These are phyloP conservation scores for Cryptosporidium meleagridis DNA, from an alignment of 169 alveolate genomes.

Conservation along the genomic window DNA sequence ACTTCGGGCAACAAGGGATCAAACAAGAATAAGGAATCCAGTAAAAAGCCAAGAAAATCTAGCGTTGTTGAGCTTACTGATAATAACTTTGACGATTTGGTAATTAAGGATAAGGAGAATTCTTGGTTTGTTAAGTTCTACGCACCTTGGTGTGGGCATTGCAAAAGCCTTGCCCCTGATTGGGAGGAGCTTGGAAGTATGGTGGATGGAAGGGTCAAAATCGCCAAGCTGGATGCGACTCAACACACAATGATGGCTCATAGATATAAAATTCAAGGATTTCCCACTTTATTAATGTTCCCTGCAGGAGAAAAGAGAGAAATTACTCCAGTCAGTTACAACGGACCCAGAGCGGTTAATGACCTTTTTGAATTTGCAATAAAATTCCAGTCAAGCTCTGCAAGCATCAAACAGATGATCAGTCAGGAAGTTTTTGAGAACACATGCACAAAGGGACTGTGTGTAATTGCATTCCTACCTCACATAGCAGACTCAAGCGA, in stretches of 20 bases:
- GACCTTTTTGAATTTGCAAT: constrained; percentile 85
- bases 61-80: constrained; percentile 80
- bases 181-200: constrained; percentile 94
- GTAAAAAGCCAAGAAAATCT: constrained; percentile 75
- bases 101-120: constrained; percentile 81
- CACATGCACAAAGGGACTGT: constrained; percentile 83
- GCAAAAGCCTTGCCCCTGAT: constrained; percentile 95
- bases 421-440: constrained; percentile 80
- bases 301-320: constrained; percentile 91
- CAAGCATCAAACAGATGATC: constrained; percentile 78
- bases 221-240: constrained; percentile 86
- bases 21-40: constrained; percentile 69
- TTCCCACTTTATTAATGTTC: constrained; percentile 94
- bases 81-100: constrained; percentile 79
- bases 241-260: constrained; percentile 83
- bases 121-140: constrained; percentile 89
- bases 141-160: constrained; percentile 98
- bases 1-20: constrained; percentile 69
- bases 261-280: constrained; percentile 89
- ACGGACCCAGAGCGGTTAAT: constrained; percentile 87
- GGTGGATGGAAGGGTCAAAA: constrained; percentile 80
- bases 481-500: constrained; percentile 89
- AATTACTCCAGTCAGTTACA: constrained; percentile 83
- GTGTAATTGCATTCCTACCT: constrained; percentile 91
- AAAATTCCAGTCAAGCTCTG: constrained; percentile 83